Evolutionary conservation across 352 stramenopile species (phyloP).

Genomic region (Heterotrichella gracilis): DNA sequence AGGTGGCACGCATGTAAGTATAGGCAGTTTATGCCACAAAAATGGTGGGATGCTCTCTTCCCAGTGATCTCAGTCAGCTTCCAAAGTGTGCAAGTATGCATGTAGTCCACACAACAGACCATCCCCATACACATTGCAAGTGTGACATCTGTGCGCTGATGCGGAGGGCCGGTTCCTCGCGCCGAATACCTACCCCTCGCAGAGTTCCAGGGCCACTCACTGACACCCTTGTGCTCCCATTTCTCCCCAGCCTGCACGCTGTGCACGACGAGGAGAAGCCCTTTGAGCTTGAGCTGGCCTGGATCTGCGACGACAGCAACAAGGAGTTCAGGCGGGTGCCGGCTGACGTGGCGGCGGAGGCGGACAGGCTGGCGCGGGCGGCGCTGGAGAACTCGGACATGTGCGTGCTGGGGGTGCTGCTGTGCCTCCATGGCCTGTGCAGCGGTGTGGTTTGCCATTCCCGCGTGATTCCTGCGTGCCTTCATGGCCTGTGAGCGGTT

Average conservation of each 20-base stretch:
- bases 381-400: too few relatives aligned
- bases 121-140: background rate
- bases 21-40: too few relatives aligned
- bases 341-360: conserved; percentile 39
- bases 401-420: too few relatives aligned
- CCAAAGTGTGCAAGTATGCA: too few relatives aligned
- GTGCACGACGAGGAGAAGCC: conserved; percentile 84
- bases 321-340: conserved; percentile 72
- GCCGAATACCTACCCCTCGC: background rate
- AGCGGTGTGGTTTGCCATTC: too few relatives aligned
- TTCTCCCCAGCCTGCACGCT: conserved; percentile 53
- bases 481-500: too few relatives aligned
- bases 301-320: conserved; percentile 65
- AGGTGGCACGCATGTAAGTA: conserved; percentile 74
- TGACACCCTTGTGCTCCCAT: background rate
- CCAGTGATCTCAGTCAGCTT: too few relatives aligned
- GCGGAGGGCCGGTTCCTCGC: background rate
- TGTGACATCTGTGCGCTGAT: background rate
- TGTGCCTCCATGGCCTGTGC: too few relatives aligned
- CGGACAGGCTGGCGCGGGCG: too few relatives aligned
- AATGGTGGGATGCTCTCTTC: too few relatives aligned
- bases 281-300: conserved; percentile 87
- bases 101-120: background rate
- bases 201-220: background rate
- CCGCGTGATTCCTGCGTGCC: too few relatives aligned